These are phyloP conservation scores for Saposhnikovia divaricata DNA, from an alignment of 129 eudicot genomes.

Conservation along the genomic window DNA sequence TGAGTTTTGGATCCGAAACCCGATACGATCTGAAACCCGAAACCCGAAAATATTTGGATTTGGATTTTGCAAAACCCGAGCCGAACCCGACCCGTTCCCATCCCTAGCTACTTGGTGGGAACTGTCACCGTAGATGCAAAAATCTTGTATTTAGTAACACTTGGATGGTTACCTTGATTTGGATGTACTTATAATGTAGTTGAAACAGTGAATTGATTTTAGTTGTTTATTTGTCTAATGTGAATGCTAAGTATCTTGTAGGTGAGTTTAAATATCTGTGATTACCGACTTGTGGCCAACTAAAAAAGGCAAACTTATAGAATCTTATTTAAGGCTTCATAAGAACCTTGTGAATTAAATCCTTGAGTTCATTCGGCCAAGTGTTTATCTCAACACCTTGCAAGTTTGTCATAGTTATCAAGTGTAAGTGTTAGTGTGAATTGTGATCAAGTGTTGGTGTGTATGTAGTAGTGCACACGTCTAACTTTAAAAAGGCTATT, in stretches of 20 bases:
- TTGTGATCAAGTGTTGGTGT: not conserved
- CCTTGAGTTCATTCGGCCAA: not conserved
- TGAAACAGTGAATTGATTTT: not conserved
- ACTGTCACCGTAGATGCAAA: not conserved
- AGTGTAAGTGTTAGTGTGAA: not conserved
- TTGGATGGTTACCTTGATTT: not conserved
- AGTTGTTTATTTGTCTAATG: not conserved
- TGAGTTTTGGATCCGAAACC: too few relatives aligned
- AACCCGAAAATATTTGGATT: too few relatives aligned
- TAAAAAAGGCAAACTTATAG: not conserved
- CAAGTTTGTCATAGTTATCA: constrained; percentile 4
- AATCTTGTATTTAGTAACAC: not conserved
- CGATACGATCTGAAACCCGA: too few relatives aligned
- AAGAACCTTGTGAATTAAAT: not conserved
- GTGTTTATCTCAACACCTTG: constrained; percentile 4
- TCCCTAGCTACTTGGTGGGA: constrained; percentile 1
- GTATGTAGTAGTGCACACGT: not conserved
- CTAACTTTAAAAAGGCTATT: not conserved
- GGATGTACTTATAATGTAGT: not conserved
- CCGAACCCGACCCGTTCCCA: too few relatives aligned
- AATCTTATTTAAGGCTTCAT: not conserved
- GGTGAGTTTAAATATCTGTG: not conserved
- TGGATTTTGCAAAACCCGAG: too few relatives aligned
- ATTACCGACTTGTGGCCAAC: not conserved
- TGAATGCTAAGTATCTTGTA: not conserved